A percentile compares a stretch with the other conserved stretches of the same genome.
Evolutionary conservation across 2,329 filamentous ascomycete genomes (phyloP).

Genomic region (Mycosphaerelloides madeirae): DNA sequence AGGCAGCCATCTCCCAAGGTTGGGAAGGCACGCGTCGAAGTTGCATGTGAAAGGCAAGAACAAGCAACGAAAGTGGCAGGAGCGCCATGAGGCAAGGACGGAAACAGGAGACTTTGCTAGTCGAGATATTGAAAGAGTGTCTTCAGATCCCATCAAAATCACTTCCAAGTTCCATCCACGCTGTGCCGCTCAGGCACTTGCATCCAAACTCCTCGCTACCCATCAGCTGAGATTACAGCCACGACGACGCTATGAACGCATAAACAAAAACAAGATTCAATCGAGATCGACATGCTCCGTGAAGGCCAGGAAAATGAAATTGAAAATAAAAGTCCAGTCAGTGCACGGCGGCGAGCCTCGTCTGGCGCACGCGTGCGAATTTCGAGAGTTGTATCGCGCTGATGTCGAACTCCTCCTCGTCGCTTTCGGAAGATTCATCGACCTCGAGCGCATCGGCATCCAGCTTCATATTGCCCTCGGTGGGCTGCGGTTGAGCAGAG

Average conservation of each 20-base stretch:
- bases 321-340: neutral
- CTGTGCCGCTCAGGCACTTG: conserved; percentile 4
- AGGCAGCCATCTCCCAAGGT: no score
- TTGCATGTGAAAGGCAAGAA: no score
- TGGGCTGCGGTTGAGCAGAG: conserved; percentile 6
- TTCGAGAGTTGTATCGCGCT: conserved; percentile 8
- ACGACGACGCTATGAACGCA: conserved; percentile 18
- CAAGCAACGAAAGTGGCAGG: neutral
- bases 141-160: neutral
- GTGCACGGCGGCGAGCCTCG: conserved; percentile 6
- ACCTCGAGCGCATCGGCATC: conserved; percentile 20
- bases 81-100: no score
- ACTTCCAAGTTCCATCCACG: neutral
- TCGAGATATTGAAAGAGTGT: no score
- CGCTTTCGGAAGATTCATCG: conserved; percentile 12
- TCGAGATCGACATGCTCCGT: conserved; percentile 11
- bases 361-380: conserved; percentile 10
- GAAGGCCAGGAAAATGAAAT: neutral
- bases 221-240: conserved; percentile 5
- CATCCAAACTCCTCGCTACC: conserved; percentile 15
- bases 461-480: conserved; percentile 11
- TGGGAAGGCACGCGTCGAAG: no score
- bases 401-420: conserved; percentile 18
- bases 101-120: no score
- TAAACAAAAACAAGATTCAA: conserved; percentile 3